These are phyloP conservation scores for Jacaranda copaia DNA, from an alignment of 257 asterid species.

Conservation along the genomic window DNA sequence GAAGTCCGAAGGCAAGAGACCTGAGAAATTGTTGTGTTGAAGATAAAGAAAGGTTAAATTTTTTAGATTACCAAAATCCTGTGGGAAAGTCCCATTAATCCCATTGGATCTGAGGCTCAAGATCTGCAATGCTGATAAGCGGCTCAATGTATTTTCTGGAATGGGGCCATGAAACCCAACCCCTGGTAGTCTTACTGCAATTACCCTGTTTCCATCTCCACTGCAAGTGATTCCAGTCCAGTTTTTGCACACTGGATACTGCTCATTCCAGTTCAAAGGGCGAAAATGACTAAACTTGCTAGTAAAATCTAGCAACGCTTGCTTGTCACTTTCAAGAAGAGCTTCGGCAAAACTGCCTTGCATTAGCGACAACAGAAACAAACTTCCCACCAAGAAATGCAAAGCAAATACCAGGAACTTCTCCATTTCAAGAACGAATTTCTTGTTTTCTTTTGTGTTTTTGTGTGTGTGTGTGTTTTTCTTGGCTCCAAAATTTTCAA, in stretches of 20 bases:
- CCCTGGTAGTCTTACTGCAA: constrained; percentile 79
- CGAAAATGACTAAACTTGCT: constrained; percentile 55
- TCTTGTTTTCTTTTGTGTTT: neutral
- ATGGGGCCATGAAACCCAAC: constrained; percentile 87
- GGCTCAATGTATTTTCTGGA: constrained; percentile 70
- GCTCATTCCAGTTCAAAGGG: constrained; percentile 71
- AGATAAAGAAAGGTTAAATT: constrained; percentile 79
- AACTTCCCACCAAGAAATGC: constrained; percentile 46
- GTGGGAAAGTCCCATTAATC: constrained; percentile 77
- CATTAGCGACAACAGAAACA: constrained; percentile 38
- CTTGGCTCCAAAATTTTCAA: constrained; percentile 23
- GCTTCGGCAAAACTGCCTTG: constrained; percentile 36
- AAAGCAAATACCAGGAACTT: constrained; percentile 37
- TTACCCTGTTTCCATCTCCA: constrained; percentile 79
- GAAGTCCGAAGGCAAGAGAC: constrained; percentile 77
- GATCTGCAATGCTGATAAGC: constrained; percentile 89
- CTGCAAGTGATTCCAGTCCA: constrained; percentile 89
- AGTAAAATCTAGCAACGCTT: constrained; percentile 80
- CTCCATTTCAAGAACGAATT: constrained; percentile 54
- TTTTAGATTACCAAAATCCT: constrained; percentile 69
- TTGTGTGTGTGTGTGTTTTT: too few relatives aligned
- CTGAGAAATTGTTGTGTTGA: constrained; percentile 83
- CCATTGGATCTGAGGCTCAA: constrained; percentile 96
- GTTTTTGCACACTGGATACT: constrained; percentile 65
- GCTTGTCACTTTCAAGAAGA: constrained; percentile 72